Conservation (phyloP, 768 basidiomycete genomes). For the Glaciozyma martinii region DNA sequence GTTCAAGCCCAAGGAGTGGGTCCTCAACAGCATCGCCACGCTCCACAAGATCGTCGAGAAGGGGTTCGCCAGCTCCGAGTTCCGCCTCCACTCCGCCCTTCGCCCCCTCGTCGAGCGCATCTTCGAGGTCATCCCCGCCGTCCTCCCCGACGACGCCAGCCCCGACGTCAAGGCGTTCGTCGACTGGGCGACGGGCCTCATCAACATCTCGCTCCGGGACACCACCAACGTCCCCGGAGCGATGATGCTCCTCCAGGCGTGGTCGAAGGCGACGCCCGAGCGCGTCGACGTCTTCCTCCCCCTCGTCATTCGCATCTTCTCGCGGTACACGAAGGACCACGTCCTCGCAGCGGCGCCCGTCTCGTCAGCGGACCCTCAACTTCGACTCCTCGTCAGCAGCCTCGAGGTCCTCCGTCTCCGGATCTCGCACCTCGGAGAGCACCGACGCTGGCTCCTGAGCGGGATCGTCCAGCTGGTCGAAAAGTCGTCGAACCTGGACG, state of each 20-base stretch:
- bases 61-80: conserved; percentile 61
- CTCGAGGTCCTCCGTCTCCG: conserved; percentile 77
- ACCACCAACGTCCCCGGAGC: conserved; percentile 64
- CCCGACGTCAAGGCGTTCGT: conserved; percentile 52
- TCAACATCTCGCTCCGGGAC: conserved; percentile 70
- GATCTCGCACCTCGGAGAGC: conserved; percentile 74
- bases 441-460: conserved; percentile 68
- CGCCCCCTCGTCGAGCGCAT: conserved; percentile 35
- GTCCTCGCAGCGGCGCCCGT: conserved; percentile 50
- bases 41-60: conserved; percentile 78
- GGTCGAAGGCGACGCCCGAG: conserved; percentile 69
- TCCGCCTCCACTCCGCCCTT: conserved; percentile 60
- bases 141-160: conserved; percentile 11
- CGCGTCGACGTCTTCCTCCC: conserved; percentile 70
- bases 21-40: conserved; percentile 52
- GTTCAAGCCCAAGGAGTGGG: conserved; percentile 79
- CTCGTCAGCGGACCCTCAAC: conserved; percentile 47
- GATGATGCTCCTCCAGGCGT: conserved; percentile 75
- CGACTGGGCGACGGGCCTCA: conserved; percentile 60
- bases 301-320: conserved; percentile 70
- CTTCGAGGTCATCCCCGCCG: conserved; percentile 29
- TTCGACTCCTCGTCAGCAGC: conserved; percentile 55
- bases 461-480: conserved; percentile 74
- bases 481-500: conserved; percentile 67
- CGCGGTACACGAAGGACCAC: conserved; percentile 80